Evolutionary conservation across 305 asterid species (phyloP), one percentile per base, ranked within the genome.

Genomic region (Salvia sclarea): DNA sequence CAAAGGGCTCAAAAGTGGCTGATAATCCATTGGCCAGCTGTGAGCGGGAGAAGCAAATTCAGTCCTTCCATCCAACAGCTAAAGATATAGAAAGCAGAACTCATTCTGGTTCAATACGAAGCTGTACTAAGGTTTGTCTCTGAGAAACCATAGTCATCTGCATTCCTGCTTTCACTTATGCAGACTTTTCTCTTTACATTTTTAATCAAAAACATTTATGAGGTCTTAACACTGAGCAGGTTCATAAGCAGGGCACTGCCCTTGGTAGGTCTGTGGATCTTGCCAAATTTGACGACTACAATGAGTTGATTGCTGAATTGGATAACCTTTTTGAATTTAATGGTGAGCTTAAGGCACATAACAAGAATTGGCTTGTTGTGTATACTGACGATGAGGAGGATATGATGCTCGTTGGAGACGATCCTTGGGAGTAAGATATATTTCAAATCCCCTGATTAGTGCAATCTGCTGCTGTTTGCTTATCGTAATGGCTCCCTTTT

Each of bases 351-450:
- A 86, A 83, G 73, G 80, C 71, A 17, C 60, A 41, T 55, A 83
- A 69, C 77, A 94, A 77, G 88, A 88, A 78, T 75, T 94, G 99
- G 99, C 79, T 94, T 45, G 91, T 94, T 22, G 96, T 91, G 50
- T 94, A 87, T 67, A 87, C 95, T 31, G 99, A 94, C 71, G 93
- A 91, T 64, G 99, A 94, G 86, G 95, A 86, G 69, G 99, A 94
- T 69, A 91, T 86, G 99, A 94, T 94, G 99, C 98, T 94, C 35
- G 99, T 94, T 20, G 99, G 99, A 59, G 99, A 94, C 83, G 99
- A 94, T 76, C 99, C 99, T 33, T 94, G 98, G 99, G 93, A 73
- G 99, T 94, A 83, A 81, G 93, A n/a, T n/a, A n/a, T n/a, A n/a
- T n/a, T n/a, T n/a, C n/a, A n/a, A n/a, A n/a, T n/a, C n/a, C n/a